Percentiles rank a stretch among this genome's conserved stretches.
Conservation (phyloP, 1,284 basidiomycete genomes). For the Austroboletus sp. region DNA sequence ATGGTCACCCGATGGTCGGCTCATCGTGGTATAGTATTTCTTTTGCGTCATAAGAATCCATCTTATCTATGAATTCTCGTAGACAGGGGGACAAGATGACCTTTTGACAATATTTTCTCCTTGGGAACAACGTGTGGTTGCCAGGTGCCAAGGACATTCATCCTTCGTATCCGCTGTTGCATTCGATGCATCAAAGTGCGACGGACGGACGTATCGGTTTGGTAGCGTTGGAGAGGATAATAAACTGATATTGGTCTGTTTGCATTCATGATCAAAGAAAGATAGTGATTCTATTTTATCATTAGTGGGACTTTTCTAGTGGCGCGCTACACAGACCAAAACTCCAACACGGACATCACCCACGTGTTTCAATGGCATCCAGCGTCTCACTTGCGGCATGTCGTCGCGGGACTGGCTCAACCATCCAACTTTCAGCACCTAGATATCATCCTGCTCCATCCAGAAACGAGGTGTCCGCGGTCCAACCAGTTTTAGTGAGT, state of each 20-base stretch:
- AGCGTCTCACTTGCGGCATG: slow-evolving; percentile 58
- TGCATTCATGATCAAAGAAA: background rate
- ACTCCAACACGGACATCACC: slow-evolving; percentile 54
- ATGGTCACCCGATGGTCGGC: slow-evolving; percentile 93
- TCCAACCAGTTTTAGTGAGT: slow-evolving; percentile 84
- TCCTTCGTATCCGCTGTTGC: slow-evolving; percentile 87
- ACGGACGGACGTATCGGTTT: slow-evolving; percentile 84
- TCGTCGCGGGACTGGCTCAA: slow-evolving; percentile 50
- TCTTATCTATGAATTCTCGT: slow-evolving; percentile 4
- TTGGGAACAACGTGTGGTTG: slow-evolving; percentile 87
- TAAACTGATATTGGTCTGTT: slow-evolving; percentile 73
- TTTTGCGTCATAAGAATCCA: background rate
- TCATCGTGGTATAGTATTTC: slow-evolving; percentile 64
- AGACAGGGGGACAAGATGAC: slow-evolving; percentile 90
- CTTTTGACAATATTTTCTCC: slow-evolving; percentile 88
- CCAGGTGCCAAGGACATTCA: slow-evolving; percentile 92
- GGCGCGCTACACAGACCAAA: slow-evolving; percentile 72
- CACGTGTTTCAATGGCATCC: slow-evolving; percentile 68
- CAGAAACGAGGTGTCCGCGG: slow-evolving; percentile 79
- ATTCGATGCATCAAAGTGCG: slow-evolving; percentile 82
- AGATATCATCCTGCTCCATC: slow-evolving; percentile 83
- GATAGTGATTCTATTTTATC: background rate
- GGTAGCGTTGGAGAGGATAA: slow-evolving; percentile 93
- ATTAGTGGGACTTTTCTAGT: slow-evolving; percentile 86
- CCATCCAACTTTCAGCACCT: slow-evolving; percentile 47